phyloP scores from a whole-genome alignment of 2,329 filamentous ascomycete genomes.

The Nemania sp. region DNA sequence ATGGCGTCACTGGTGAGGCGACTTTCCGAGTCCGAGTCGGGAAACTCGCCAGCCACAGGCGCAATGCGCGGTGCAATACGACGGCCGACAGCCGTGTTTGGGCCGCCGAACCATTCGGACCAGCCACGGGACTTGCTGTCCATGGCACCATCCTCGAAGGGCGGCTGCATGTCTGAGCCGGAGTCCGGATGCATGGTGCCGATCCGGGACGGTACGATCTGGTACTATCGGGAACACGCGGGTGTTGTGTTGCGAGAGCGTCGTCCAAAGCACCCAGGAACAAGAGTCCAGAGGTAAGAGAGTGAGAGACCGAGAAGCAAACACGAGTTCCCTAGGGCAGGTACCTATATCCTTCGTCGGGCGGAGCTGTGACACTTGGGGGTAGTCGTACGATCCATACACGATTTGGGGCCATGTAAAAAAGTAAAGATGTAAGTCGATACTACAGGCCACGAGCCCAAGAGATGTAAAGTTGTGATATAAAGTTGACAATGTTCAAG shows the following conservation, averaged over 20 bases:
- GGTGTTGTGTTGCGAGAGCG: no score
- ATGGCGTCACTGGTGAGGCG: slow-evolving; percentile 53
- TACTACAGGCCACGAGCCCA: no score
- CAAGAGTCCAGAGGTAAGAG: not conserved
- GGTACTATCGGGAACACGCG: no score
- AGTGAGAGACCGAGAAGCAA: no score
- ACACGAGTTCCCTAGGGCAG: no score
- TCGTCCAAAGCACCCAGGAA: not conserved
- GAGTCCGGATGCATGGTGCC: slow-evolving; percentile 29
- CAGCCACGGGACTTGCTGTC: slow-evolving; percentile 44
- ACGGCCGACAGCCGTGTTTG: slow-evolving; percentile 49
- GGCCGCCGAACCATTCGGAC: slow-evolving; percentile 46
- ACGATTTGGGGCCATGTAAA: not conserved
- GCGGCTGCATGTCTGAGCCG: slow-evolving; percentile 29
- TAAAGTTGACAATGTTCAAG: not conserved
- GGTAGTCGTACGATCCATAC: not conserved
- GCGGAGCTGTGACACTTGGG: not conserved
- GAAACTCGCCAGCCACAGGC: slow-evolving; percentile 20
- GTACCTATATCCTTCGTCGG: no score
- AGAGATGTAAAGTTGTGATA: not conserved
- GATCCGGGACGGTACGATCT: no score
- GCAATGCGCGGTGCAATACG: slow-evolving; percentile 52
- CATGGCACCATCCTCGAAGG: slow-evolving; percentile 53
- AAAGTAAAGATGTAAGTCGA: not conserved
- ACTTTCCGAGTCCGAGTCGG: slow-evolving; percentile 43